These are phyloP conservation scores for Penicillium cosmopolitanum DNA, from an alignment of 495 filamentous ascomycete species.

Conservation along the genomic window DNA sequence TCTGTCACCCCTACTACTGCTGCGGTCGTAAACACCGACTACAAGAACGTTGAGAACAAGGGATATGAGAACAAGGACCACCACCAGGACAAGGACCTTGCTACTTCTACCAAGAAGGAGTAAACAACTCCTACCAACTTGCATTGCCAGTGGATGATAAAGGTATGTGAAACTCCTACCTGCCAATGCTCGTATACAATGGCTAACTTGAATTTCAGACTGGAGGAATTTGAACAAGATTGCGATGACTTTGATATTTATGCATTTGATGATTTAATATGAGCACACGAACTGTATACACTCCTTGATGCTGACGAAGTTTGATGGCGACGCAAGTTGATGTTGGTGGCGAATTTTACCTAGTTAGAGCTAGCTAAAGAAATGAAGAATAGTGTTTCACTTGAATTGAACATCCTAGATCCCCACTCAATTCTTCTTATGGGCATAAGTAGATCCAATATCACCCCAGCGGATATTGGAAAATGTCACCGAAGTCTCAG, in stretches of 20 bases:
- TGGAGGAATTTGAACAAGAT: neutral
- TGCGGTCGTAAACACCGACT: neutral
- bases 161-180: neutral
- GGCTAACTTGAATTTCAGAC: too few species aligned
- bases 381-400: slow-evolving; percentile 18
- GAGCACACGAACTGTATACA: slow-evolving; percentile 34
- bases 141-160: neutral
- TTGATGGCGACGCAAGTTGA: slow-evolving; percentile 4
- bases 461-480: slow-evolving; percentile 43
- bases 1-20: neutral
- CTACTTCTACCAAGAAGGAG: slow-evolving; percentile 5
- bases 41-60: slow-evolving; percentile 10
- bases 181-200: neutral
- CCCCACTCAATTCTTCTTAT: neutral
- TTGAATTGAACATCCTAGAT: neutral
- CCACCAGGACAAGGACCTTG: slow-evolving; percentile 6
- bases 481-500: slow-evolving; percentile 37
- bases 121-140: neutral
- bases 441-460: slow-evolving; percentile 35
- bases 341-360: neutral
- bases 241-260: slow-evolving; percentile 14
- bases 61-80: slow-evolving; percentile 6
- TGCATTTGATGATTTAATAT: slow-evolving; percentile 20
- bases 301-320: slow-evolving; percentile 24
- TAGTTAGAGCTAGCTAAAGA: slow-evolving; percentile 9